These are phyloP conservation scores for Eremochloa ophiuroides DNA, from an alignment of 176 grass and related monocot genomes.

Conservation along the genomic window DNA sequence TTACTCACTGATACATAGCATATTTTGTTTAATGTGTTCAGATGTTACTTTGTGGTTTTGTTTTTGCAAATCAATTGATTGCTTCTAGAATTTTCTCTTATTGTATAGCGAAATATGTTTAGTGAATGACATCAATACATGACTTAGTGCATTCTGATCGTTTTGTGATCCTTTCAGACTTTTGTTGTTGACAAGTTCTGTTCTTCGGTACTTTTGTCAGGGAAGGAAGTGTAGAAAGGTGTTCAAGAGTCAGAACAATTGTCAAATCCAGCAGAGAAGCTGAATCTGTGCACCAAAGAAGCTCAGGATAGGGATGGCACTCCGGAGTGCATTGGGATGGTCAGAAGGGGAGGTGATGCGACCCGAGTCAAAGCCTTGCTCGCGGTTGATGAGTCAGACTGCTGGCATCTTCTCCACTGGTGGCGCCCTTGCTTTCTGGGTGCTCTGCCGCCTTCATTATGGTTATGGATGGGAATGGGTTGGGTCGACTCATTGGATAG, in stretches of 20 bases:
- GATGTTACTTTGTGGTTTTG: background rate
- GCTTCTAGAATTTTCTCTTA: background rate
- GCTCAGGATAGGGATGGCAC: constrained; percentile 37
- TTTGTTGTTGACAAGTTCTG: background rate
- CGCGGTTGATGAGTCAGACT: constrained; percentile 73
- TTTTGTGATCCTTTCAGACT: background rate
- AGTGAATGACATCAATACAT: background rate
- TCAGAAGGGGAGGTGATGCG: too few species aligned
- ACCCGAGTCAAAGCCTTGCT: constrained; percentile 73
- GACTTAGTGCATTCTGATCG: background rate
- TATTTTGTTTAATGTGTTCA: background rate
- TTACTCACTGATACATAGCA: background rate
- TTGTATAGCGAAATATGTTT: background rate
- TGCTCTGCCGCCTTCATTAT: too few species aligned
- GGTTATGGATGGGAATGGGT: too few species aligned
- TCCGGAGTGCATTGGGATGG: constrained; percentile 40
- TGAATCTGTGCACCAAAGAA: background rate
- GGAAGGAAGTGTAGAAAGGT: background rate
- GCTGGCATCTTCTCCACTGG: constrained; percentile 81
- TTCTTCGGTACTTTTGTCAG: background rate
- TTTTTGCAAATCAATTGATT: background rate
- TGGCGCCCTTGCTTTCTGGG: constrained; percentile 68
- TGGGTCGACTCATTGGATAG: too few species aligned
- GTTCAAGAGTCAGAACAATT: background rate
- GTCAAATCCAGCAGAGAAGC: background rate